Evolutionary conservation across 192 early-diverging fungal species (phyloP).

Genomic region (Podochytrium sp.): DNA sequence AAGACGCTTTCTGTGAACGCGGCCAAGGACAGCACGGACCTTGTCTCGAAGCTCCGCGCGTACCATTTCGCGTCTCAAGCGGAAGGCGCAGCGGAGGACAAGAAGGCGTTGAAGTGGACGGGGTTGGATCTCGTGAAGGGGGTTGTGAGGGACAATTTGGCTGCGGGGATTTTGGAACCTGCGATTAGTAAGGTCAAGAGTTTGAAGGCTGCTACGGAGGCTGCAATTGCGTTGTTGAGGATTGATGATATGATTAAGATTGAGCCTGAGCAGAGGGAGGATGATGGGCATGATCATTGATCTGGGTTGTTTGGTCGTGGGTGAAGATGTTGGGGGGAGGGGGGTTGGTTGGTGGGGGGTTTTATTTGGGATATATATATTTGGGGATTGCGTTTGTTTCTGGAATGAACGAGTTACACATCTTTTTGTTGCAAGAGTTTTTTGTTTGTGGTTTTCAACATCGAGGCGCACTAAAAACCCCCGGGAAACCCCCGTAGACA

Average conservation of each 20-base stretch:
- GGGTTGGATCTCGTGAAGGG: conserved; percentile 96
- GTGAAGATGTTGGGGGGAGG: too few species aligned
- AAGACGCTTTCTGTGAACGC: conserved; percentile 98
- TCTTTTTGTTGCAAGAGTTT: too few species aligned
- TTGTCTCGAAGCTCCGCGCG: conserved; percentile 94
- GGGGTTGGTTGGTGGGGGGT: too few species aligned
- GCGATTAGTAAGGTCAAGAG: conserved; percentile 98
- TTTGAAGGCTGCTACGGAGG: conserved; percentile 97
- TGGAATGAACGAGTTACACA: too few species aligned
- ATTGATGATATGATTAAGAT: conserved; percentile 84
- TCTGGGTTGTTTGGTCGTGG: not conserved
- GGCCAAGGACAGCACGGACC: conserved; percentile 96
- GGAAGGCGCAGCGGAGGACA: conserved; percentile 68
- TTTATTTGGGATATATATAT: too few species aligned
- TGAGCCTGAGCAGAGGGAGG: conserved; percentile 49
- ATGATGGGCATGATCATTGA: conserved; percentile 38
- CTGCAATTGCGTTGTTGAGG: conserved; percentile 94
- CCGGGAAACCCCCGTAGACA: too few species aligned
- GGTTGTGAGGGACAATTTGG: conserved; percentile 87
- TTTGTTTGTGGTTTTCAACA: too few species aligned
- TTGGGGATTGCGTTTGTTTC: too few species aligned
- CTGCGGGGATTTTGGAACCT: conserved; percentile 94
- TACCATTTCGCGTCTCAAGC: conserved; percentile 93
- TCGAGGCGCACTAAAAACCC: too few species aligned
- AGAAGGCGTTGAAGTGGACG: conserved; percentile 78